Evolutionary conservation across 1,284 basidiomycete genomes (phyloP).

Genomic region (Pascua guehoae): DNA sequence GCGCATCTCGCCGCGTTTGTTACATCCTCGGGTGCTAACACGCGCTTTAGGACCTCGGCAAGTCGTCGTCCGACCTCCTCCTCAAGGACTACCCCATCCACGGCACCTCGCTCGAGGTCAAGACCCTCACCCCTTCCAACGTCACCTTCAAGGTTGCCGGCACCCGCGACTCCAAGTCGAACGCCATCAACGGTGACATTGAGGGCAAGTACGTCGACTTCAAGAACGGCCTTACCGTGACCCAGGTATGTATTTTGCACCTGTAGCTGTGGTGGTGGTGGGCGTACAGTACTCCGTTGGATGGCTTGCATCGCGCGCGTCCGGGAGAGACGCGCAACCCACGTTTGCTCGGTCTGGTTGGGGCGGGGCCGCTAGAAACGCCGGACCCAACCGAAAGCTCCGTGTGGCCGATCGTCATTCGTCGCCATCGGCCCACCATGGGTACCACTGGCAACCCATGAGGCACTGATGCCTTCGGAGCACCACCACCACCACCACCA

Average conservation of each 20-base stretch:
- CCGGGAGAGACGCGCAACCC: too few species aligned
- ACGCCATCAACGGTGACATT: conserved; percentile 74
- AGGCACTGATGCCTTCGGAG: too few species aligned
- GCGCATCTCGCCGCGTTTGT: conserved; percentile 1
- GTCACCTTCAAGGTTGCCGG: conserved; percentile 86
- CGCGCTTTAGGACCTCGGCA: conserved; percentile 77
- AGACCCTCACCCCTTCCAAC: conserved; percentile 88
- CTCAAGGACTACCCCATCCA: conserved; percentile 86
- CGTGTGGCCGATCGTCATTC: too few species aligned
- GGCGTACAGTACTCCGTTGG: neutral
- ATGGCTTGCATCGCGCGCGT: neutral
- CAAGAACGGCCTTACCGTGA: conserved; percentile 84
- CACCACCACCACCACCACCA: too few species aligned
- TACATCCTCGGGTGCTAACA: neutral
- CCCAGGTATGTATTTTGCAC: conserved; percentile 56
- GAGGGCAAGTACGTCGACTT: conserved; percentile 87
- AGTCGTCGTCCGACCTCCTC: conserved; percentile 93
- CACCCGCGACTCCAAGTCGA: conserved; percentile 66
- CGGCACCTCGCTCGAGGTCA: conserved; percentile 79
- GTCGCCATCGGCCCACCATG: too few species aligned
- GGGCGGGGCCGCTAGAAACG: too few species aligned
- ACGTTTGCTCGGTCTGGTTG: neutral
- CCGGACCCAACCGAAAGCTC: too few species aligned
- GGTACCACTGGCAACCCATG: neutral
- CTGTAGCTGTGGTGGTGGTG: neutral